These are phyloP conservation scores for Candida glucosophila DNA, from an alignment of 1,139 yeast species.

Conservation along the genomic window DNA sequence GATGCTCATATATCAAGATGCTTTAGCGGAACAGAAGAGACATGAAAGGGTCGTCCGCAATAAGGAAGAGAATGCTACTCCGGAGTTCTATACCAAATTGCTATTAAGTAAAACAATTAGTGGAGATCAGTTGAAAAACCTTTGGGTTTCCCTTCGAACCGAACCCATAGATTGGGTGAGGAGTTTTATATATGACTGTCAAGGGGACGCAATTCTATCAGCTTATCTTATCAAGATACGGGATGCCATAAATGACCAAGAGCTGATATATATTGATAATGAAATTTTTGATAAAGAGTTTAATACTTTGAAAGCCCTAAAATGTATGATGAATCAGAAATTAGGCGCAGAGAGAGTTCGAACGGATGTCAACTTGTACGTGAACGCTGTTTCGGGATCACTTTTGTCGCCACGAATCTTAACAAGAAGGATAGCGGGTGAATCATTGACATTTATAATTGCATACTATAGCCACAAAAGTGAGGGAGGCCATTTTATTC, in stretches of 20 bases:
- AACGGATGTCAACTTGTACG: constrained; percentile 33
- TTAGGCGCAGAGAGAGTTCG: constrained; percentile 35
- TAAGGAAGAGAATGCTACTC: constrained; percentile 42
- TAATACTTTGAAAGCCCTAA: constrained; percentile 37
- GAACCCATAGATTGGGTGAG: constrained; percentile 91
- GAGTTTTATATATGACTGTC: constrained; percentile 62
- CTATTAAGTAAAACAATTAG: constrained; percentile 65
- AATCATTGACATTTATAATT: constrained; percentile 48
- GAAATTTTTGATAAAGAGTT: constrained; percentile 42
- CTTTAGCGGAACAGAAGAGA: constrained; percentile 64
- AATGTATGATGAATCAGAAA: constrained; percentile 41
- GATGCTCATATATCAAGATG: constrained; percentile 87
- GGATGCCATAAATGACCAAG: constrained; percentile 25
- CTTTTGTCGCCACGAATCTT: constrained; percentile 52
- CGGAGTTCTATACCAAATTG: constrained; percentile 71
- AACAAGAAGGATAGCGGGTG: constrained; percentile 77
- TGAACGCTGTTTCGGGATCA: constrained; percentile 36
- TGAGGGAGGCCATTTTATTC: constrained; percentile 19
- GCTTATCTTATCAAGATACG: constrained; percentile 31
- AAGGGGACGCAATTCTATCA: constrained; percentile 78
- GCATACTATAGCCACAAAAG: constrained; percentile 29
- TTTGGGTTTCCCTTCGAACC: constrained; percentile 87
- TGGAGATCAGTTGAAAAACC: constrained; percentile 64
- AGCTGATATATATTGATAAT: constrained; percentile 31
- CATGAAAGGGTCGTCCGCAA: constrained; percentile 28